Percentiles rank a stretch among this genome's conserved stretches.
Evolutionary conservation across 2,329 filamentous ascomycete species (phyloP).

Genomic region (Leptoxyphium fumago): DNA sequence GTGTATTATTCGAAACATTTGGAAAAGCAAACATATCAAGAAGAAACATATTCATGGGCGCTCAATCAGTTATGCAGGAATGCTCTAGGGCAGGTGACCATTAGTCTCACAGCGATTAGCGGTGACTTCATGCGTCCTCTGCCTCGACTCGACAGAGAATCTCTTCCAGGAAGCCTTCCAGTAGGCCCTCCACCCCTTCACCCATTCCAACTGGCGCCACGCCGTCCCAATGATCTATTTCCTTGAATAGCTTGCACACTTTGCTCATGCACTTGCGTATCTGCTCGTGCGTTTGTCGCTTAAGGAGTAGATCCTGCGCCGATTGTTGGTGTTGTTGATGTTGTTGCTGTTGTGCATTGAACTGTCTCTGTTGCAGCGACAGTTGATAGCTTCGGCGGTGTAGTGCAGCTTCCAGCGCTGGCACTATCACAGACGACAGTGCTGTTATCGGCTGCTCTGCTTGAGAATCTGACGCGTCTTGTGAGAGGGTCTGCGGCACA

Average conservation of each 20-base stretch:
- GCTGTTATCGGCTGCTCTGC: conserved; percentile 54
- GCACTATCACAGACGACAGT: conserved; percentile 79
- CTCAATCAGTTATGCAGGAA: no score
- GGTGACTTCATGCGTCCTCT: conserved; percentile 44
- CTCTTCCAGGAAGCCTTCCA: conserved; percentile 89
- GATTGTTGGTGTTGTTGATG: conserved; percentile 1
- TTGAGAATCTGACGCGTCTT: conserved; percentile 32
- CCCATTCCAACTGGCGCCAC: conserved; percentile 87
- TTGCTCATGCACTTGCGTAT: conserved; percentile 70
- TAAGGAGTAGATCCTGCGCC: conserved; percentile 24
- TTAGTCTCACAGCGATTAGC: no score
- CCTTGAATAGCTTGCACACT: conserved; percentile 66
- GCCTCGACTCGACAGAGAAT: conserved; percentile 84
- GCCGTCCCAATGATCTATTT: conserved; percentile 81
- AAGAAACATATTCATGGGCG: neutral
- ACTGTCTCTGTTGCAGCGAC: conserved; percentile 37
- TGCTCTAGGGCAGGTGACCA: no score
- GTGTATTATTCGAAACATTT: no score
- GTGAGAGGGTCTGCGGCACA: conserved; percentile 22
- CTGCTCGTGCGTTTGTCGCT: conserved; percentile 62
- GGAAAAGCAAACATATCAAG: neutral
- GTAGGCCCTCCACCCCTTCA: conserved; percentile 70
- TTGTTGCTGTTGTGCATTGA: conserved; percentile 22
- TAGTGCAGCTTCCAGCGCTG: conserved; percentile 79
- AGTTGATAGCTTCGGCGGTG: conserved; percentile 55